A percentile compares a stretch with the other conserved stretches of the same genome.
phyloP scores from a whole-genome alignment of 2,329 filamentous ascomycete species.

The Colletotrichum ledebouriae region DNA sequence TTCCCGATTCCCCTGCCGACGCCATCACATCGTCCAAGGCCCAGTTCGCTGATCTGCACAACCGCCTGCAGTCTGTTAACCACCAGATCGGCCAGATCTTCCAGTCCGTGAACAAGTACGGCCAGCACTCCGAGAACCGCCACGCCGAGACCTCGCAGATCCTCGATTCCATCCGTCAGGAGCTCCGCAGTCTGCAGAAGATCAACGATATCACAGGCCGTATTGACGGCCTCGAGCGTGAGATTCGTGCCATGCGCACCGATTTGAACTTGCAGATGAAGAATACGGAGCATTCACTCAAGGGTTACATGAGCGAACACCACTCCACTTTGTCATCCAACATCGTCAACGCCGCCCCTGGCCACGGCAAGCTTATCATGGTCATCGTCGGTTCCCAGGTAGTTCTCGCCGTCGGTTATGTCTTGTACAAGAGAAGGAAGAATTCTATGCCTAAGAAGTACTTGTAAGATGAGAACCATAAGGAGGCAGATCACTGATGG shows the following conservation, averaged over 20 bases:
- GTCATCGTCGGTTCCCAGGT: slow-evolving; percentile 82
- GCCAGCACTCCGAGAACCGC: slow-evolving; percentile 66
- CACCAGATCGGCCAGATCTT: slow-evolving; percentile 76
- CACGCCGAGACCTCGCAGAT: slow-evolving; percentile 67
- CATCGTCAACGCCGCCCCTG: slow-evolving; percentile 62
- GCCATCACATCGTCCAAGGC: slow-evolving; percentile 62
- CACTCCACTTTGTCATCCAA: slow-evolving; percentile 63
- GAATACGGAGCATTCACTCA: slow-evolving; percentile 66
- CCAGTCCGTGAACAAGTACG: slow-evolving; percentile 65
- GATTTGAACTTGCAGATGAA: slow-evolving; percentile 64
- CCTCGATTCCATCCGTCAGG: slow-evolving; percentile 61
- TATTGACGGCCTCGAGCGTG: slow-evolving; percentile 67
- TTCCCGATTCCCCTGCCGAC: slow-evolving; percentile 64
- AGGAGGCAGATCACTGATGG: neutral
- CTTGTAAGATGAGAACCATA: slow-evolving; percentile 64
- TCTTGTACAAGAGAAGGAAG: slow-evolving; percentile 84
- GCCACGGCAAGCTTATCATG: slow-evolving; percentile 71
- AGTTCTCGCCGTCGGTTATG: slow-evolving; percentile 76
- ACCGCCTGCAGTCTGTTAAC: slow-evolving; percentile 80
- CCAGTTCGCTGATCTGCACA: slow-evolving; percentile 88
- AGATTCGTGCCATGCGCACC: slow-evolving; percentile 69
- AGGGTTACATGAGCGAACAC: slow-evolving; percentile 65
- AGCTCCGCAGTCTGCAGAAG: slow-evolving; percentile 60
- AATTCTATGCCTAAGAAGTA: slow-evolving; percentile 91
- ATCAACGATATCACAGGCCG: slow-evolving; percentile 60